Evolutionary conservation across 2,329 filamentous ascomycete species (phyloP), one percentile per base, ranked within the genome.

Genomic region (Biscogniauxia mediterranea): DNA sequence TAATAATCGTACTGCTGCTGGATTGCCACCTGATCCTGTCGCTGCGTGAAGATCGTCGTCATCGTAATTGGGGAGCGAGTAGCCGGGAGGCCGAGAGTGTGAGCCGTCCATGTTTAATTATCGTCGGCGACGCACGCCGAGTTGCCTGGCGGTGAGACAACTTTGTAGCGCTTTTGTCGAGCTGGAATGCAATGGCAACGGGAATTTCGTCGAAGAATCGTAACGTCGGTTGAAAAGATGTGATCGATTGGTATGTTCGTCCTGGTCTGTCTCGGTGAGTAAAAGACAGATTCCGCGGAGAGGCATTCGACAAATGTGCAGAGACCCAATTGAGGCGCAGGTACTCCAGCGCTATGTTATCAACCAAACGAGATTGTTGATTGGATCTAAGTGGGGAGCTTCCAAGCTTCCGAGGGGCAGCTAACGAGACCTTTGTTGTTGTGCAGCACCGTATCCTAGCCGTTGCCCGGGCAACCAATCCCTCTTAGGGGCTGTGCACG

Each of bases 1-100:
- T 76, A 89, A 77, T 68, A 89, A 77, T 69, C 86, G 81, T 58
- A 89, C 81, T 63, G 81, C 83, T 38, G 85, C 80, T 52, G 80
- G 75, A 70, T 82, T 83, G 61, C 69, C 70, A 46, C 73, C 69
- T 59, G 79, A 76, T 61, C 78, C 77, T 49, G 77, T 77, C 19
- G 79, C 79, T 26, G 78, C 81, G 66, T 70, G 64, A 50, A 82
- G 76, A 67, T 80, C 74, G 25, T 85, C 83, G 57, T 85, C 83
- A 69, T 84, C 81, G 70, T 89, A 88, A 57, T 75, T 74, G 20
- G 83, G 83, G 57, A 85, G 78, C 64, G 78, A 78, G 69, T 88
- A 89, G 65, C 85, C 83, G 32, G 85, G 85, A 62, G 83, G 83
- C 65, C 80, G 77, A 38, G 79, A 78, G 52, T 82, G 81, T 67